These are phyloP conservation scores for Trebouxiophyceae sp. DNA, from an alignment of 163 green algal genomes.

Conservation along the genomic window DNA sequence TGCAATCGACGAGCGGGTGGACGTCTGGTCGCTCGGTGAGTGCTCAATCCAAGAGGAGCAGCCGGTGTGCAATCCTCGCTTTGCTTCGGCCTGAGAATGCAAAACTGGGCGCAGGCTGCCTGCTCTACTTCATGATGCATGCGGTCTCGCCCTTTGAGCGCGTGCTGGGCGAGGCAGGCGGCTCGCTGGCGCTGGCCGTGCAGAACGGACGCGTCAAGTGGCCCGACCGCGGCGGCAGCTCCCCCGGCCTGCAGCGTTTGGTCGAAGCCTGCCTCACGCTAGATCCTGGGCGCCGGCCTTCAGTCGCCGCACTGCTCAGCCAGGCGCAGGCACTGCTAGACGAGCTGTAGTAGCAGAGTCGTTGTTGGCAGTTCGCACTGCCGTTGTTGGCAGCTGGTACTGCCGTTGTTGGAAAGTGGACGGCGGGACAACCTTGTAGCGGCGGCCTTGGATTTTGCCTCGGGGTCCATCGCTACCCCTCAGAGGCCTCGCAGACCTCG, in stretches of 20 bases:
- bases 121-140: conserved; percentile 75
- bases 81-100: too few species aligned
- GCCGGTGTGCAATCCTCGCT: neutral
- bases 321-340: too few species aligned
- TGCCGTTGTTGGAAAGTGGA: too few species aligned
- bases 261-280: conserved; percentile 16
- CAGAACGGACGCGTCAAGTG: conserved; percentile 31
- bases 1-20: conserved; percentile 60
- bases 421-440: too few species aligned
- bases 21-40: conserved; percentile 77
- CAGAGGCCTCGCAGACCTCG: too few species aligned
- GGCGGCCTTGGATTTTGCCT: too few species aligned
- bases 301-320: conserved; percentile 7
- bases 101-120: conserved; percentile 51
- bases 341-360: too few species aligned
- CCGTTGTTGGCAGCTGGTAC: too few species aligned
- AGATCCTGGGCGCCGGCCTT: conserved; percentile 12
- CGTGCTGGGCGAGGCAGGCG: conserved; percentile 53
- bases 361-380: too few species aligned
- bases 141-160: conserved; percentile 80
- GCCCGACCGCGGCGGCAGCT: conserved; percentile 4
- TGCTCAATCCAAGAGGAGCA: neutral
- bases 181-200: conserved; percentile 58
- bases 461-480: too few species aligned
- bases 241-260: conserved; percentile 9